A percentile compares a stretch with the other conserved stretches of the same genome.
These are phyloP conservation scores for Fistulinella prunicolor DNA, from an alignment of 768 basidiomycete genomes.

Conservation along the genomic window DNA sequence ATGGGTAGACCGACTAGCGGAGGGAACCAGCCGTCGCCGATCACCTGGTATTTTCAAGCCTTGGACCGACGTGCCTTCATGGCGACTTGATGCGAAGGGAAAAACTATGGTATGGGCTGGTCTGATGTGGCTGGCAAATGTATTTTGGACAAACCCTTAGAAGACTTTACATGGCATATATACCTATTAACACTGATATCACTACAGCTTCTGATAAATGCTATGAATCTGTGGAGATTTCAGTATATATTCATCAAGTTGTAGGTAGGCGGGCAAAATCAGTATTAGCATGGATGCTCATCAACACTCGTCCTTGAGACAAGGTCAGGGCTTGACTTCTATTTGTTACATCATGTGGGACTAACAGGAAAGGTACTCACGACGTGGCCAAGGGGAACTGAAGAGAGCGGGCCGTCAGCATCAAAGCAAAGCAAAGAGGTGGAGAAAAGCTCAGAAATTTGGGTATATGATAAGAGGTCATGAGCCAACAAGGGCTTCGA, in stretches of 20 bases:
- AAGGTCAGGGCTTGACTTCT: slow-evolving; percentile 91
- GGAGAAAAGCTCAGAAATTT: slow-evolving; percentile 74
- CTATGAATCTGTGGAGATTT: no score
- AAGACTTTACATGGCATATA: neutral
- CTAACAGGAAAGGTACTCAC: slow-evolving; percentile 35
- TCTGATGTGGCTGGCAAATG: slow-evolving; percentile 64
- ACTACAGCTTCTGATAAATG: no score
- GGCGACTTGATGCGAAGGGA: slow-evolving; percentile 40
- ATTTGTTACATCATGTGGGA: slow-evolving; percentile 60
- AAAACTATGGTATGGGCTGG: slow-evolving; percentile 41
- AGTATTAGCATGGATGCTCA: slow-evolving; percentile 92
- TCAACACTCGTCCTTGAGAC: slow-evolving; percentile 72
- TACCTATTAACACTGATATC: neutral
- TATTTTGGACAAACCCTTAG: slow-evolving; percentile 47
- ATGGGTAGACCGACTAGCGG: slow-evolving; percentile 52
- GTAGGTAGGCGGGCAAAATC: no score
- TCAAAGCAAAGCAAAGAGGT: neutral
- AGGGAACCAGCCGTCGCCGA: slow-evolving; percentile 24
- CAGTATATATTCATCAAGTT: no score
- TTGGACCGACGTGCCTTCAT: slow-evolving; percentile 32
- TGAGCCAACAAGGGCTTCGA: slow-evolving; percentile 60
- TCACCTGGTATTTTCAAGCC: slow-evolving; percentile 25
- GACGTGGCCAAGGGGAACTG: neutral
- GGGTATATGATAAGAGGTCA: slow-evolving; percentile 79
- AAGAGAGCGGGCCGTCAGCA: slow-evolving; percentile 21